Evolutionary conservation across 2,329 filamentous ascomycete genomes (phyloP).

Genomic region (Diaporthe eres): DNA sequence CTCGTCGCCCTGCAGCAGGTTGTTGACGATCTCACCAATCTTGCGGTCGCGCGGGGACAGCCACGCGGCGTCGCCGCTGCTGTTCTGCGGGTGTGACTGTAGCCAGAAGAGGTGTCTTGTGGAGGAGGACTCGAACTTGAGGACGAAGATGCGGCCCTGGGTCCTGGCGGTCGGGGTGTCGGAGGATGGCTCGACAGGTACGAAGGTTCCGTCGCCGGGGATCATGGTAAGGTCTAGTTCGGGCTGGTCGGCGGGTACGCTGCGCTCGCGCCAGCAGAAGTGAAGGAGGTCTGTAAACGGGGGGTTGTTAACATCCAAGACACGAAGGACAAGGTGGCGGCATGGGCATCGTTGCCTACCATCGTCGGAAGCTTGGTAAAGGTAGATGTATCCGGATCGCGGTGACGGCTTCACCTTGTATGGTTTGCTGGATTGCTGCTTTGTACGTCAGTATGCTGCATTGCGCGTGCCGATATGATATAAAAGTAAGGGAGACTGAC

Average conservation of each 20-base stretch:
- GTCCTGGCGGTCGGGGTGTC: constrained; percentile 74
- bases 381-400: constrained; percentile 89
- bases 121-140: constrained; percentile 94
- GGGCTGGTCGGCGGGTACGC: constrained; percentile 77
- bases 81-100: constrained; percentile 87
- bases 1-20: constrained; percentile 88
- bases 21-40: constrained; percentile 89
- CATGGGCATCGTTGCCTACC: constrained; percentile 57
- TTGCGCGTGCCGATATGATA: constrained; percentile 19
- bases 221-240: constrained; percentile 95
- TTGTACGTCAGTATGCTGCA: constrained; percentile 43
- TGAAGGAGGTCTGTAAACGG: constrained; percentile 81
- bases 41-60: constrained; percentile 89
- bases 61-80: constrained; percentile 77
- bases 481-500: constrained; percentile 65
- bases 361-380: constrained; percentile 84
- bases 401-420: constrained; percentile 80
- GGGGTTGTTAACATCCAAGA: background rate
- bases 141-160: constrained; percentile 90
- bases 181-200: constrained; percentile 78
- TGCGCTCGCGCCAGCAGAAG: constrained; percentile 95
- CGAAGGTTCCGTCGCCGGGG: constrained; percentile 88
- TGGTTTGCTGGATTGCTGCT: constrained; percentile 68
- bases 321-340: constrained; percentile 3
- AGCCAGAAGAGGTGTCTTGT: constrained; percentile 96